Conservation (phyloP, 2,329 filamentous ascomycete genomes). For the Parascedosporium putredinis region DNA sequence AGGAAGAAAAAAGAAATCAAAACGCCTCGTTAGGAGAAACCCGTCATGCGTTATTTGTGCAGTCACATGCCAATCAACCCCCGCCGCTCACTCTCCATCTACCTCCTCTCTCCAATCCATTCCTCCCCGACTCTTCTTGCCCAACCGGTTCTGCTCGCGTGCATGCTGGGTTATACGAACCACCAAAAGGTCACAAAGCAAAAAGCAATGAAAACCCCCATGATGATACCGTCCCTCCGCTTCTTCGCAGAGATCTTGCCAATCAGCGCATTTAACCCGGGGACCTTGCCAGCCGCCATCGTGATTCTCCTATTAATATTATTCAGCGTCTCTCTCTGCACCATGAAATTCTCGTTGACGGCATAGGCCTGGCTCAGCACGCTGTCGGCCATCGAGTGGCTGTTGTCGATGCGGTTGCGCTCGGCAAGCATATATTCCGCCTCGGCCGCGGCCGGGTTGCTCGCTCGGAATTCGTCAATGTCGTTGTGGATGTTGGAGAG, state of each 20-base stretch:
- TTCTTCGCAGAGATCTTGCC: conserved; percentile 89
- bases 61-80: too few species aligned
- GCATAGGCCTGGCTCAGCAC: conserved; percentile 94
- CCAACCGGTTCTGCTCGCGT: conserved; percentile 5
- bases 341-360: conserved; percentile 79
- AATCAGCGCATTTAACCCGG: conserved; percentile 86
- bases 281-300: conserved; percentile 78
- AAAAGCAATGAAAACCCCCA: conserved; percentile 82
- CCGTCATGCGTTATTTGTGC: conserved; percentile 1
- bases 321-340: conserved; percentile 78
- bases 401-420: conserved; percentile 74
- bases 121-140: conserved; percentile 1
- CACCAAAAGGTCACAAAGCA: conserved; percentile 83
- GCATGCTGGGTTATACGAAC: conserved; percentile 45
- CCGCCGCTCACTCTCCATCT: too few species aligned
- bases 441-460: conserved; percentile 73
- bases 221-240: conserved; percentile 85
- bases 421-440: conserved; percentile 97
- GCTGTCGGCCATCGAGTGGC: conserved; percentile 78
- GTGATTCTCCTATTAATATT: conserved; percentile 89
- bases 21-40: background rate
- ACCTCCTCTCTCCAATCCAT: background rate
- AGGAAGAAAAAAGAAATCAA: background rate
- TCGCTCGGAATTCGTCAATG: conserved; percentile 77
- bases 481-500: conserved; percentile 84